A percentile compares a stretch with the other conserved stretches of the same genome.
phyloP scores from a whole-genome alignment of 2,329 filamentous ascomycete species.

The Beauveria sp. region DNA sequence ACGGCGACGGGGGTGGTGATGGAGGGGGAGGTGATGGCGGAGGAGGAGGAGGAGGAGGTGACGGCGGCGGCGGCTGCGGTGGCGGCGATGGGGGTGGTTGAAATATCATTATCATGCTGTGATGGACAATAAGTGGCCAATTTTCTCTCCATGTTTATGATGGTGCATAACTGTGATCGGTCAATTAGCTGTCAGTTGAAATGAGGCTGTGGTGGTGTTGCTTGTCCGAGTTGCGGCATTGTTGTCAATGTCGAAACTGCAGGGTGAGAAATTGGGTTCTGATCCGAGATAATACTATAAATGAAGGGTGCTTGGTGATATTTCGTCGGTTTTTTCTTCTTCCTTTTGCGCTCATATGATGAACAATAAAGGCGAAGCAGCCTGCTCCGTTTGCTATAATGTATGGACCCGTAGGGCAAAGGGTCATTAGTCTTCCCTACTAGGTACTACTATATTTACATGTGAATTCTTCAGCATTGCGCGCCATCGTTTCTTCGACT shows the following conservation, averaged over 20 bases:
- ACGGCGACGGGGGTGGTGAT: neutral
- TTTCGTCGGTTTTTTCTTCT: neutral
- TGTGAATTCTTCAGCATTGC: neutral
- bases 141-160: neutral
- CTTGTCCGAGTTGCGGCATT: neutral
- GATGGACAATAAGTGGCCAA: neutral
- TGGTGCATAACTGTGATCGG: neutral
- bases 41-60: neutral
- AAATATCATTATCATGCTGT: neutral
- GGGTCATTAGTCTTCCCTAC: neutral
- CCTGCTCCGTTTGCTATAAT: neutral
- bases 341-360: neutral
- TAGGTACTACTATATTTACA: neutral
- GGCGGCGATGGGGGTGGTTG: slow-evolving; percentile 1
- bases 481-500: neutral
- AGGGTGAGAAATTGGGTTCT: neutral
- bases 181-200: neutral
- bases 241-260: neutral
- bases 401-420: too few relatives aligned
- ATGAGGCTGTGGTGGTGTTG: neutral
- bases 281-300: too few relatives aligned
- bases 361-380: neutral
- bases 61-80: neutral
- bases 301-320: neutral
- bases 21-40: neutral